phyloP scores from a whole-genome alignment of 2,329 filamentous ascomycete genomes.

The Fusarium avenaceum region DNA sequence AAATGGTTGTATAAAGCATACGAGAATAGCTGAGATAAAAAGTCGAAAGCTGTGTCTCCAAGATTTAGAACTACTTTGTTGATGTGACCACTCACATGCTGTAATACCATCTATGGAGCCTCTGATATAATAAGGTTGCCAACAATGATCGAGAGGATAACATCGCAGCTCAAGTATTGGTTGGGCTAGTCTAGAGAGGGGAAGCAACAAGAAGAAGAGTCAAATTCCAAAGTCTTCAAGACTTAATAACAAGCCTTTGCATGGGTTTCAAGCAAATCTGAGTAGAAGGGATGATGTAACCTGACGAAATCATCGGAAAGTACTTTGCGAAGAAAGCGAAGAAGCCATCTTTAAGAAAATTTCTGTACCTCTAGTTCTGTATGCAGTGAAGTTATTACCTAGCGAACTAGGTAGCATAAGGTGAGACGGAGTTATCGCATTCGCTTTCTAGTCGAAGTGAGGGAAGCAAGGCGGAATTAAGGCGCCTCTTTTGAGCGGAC shows the following conservation, averaged over 20 bases:
- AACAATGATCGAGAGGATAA: no score
- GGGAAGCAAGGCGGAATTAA: constrained; percentile 1
- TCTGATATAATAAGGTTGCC: not conserved
- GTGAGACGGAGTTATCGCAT: not conserved
- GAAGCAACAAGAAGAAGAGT: no score
- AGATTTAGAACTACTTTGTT: not conserved
- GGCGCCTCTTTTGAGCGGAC: not conserved
- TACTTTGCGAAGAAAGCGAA: no score
- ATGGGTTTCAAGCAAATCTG: not conserved
- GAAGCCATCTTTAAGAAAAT: no score
- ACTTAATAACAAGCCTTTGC: not conserved
- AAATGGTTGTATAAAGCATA: no score
- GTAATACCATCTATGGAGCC: not conserved
- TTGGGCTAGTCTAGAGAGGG: no score
- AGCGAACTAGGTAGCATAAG: not conserved
- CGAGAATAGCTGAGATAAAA: no score
- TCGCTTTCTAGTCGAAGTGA: not conserved
- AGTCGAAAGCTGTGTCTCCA: no score
- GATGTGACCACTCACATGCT: not conserved
- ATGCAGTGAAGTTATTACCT: no score
- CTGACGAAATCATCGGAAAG: not conserved
- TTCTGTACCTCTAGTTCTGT: no score
- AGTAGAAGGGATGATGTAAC: not conserved
- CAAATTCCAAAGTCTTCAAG: not conserved
- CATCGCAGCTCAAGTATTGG: no score